Percentiles rank a stretch among this genome's conserved stretches.
Conservation (phyloP, 345 rosid species). For the Boechera retrofracta region DNA sequence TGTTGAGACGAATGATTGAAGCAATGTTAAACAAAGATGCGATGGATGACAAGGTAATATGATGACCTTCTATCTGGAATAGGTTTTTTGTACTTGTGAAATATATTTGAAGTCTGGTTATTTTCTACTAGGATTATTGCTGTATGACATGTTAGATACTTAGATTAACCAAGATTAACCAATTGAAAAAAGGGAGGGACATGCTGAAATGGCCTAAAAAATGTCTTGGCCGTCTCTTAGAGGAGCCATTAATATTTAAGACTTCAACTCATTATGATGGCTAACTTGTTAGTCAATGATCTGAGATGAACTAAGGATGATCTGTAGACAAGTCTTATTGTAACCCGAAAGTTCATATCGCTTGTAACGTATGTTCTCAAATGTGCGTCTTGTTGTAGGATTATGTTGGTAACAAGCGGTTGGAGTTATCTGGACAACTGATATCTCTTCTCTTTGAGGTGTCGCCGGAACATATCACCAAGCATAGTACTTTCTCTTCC, state of each 20-base stretch:
- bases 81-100: not conserved
- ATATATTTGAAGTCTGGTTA: constrained; percentile 16
- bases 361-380: constrained; percentile 15
- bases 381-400: constrained; percentile 57
- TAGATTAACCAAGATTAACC: constrained; percentile 21
- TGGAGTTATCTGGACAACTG: constrained; percentile 92
- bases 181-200: constrained; percentile 10
- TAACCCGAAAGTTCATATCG: constrained; percentile 1
- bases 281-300: constrained; percentile 23
- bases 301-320: constrained; percentile 25
- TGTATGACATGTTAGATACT: constrained; percentile 7
- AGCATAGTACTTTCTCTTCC: constrained; percentile 18
- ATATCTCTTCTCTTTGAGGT: constrained; percentile 97
- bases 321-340: constrained; percentile 5
- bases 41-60: constrained; percentile 92
- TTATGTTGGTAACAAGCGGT: constrained; percentile 94
- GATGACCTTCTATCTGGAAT: constrained; percentile 18
- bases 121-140: constrained; percentile 20
- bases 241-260: constrained; percentile 6
- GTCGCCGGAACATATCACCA: constrained; percentile 23
- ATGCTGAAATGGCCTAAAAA: constrained; percentile 15
- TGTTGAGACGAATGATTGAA: constrained; percentile 95
- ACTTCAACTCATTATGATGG: constrained; percentile 8
- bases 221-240: constrained; percentile 4
- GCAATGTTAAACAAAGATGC: constrained; percentile 95